phyloP scores from a whole-genome alignment of 176 grass and related monocot species.

The Oryza meyeriana region DNA sequence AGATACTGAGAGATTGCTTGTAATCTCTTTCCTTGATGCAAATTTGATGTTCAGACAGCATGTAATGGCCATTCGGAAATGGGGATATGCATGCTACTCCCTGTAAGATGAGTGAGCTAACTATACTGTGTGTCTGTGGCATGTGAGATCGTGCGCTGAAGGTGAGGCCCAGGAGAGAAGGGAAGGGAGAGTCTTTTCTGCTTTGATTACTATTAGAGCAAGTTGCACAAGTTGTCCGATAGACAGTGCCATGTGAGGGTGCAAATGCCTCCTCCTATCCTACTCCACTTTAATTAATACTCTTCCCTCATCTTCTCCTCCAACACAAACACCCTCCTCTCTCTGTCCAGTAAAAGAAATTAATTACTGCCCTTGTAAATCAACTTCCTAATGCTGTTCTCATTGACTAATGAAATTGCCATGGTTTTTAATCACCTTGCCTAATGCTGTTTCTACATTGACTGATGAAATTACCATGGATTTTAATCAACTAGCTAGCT shows the following conservation, averaged over 20 bases:
- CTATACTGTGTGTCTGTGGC: too few relatives aligned
- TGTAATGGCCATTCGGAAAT: neutral
- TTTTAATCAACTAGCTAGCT: too few relatives aligned
- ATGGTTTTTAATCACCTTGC: neutral
- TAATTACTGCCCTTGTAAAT: too few relatives aligned
- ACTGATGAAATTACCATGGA: too few relatives aligned
- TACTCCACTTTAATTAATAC: neutral
- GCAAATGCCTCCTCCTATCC: slow-evolving; percentile 12
- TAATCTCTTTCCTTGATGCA: neutral
- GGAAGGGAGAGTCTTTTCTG: slow-evolving; percentile 10
- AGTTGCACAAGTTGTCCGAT: neutral
- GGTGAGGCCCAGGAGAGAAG: neutral
- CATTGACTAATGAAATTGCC: too few relatives aligned
- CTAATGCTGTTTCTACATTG: too few relatives aligned
- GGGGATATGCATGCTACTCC: too few relatives aligned
- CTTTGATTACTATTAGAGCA: slow-evolving; percentile 30
- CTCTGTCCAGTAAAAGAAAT: neutral
- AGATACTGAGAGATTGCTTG: neutral
- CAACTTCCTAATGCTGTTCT: too few relatives aligned
- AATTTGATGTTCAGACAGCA: neutral
- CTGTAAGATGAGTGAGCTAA: too few relatives aligned
- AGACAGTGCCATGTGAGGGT: slow-evolving; percentile 44
- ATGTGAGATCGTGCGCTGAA: neutral
- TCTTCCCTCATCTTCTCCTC: neutral
- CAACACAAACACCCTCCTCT: too few relatives aligned